phyloP scores from a whole-genome alignment of 1,284 basidiomycete genomes.

The Retiboletus fuscus region DNA sequence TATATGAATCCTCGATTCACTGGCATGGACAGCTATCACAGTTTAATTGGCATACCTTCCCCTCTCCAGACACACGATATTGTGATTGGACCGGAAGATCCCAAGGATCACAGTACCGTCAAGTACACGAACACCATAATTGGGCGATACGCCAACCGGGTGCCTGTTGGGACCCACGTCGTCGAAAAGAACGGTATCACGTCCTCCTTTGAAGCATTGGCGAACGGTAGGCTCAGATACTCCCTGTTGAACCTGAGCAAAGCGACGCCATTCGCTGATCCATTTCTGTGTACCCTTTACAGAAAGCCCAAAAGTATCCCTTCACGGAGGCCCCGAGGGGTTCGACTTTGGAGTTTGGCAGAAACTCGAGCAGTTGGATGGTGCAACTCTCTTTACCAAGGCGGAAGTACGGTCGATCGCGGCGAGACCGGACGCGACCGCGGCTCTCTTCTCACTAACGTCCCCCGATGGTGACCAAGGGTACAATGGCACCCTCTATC shows the following conservation, averaged over 20 bases:
- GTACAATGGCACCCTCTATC: conserved; percentile 68
- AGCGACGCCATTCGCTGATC: background rate
- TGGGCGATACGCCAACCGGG: conserved; percentile 77
- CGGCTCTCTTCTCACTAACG: conserved; percentile 67
- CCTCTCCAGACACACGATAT: conserved; percentile 73
- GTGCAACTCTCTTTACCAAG: conserved; percentile 66
- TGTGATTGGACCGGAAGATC: conserved; percentile 75
- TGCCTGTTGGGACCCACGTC: conserved; percentile 67
- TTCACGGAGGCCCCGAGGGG: conserved; percentile 77
- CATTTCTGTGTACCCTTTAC: background rate
- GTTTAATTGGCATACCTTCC: too few relatives aligned
- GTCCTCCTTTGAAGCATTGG: conserved; percentile 61
- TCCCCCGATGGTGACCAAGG: conserved; percentile 77
- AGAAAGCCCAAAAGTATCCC: conserved; percentile 73
- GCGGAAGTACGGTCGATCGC: conserved; percentile 60
- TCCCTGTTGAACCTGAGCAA: too few relatives aligned
- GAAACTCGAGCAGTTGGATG: conserved; percentile 54
- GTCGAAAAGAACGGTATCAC: conserved; percentile 66
- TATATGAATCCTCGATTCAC: background rate
- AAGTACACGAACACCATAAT: conserved; percentile 81
- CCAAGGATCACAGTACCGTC: conserved; percentile 66
- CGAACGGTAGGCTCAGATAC: conserved; percentile 58
- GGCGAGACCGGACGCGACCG: conserved; percentile 34
- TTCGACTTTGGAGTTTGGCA: conserved; percentile 71
- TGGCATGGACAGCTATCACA: too few relatives aligned